Conservation (phyloP, 2,329 filamentous ascomycete species). For the Neoscytalidium dimidiatum region DNA sequence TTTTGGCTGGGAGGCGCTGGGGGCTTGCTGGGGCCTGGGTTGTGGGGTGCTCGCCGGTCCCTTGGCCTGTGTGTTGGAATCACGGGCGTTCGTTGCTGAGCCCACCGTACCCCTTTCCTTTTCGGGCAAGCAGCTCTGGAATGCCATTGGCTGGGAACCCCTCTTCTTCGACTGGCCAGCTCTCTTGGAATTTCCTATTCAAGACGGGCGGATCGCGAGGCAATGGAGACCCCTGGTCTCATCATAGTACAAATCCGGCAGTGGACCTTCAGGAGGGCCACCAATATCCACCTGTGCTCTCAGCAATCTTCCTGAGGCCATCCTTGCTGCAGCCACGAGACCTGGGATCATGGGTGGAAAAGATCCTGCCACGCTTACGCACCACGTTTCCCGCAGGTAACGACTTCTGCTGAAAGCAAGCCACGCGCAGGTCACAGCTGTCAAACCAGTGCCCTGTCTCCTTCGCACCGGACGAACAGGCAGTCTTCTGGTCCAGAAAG, state of each 20-base stretch:
- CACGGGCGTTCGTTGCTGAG: background rate
- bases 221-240: background rate
- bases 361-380: background rate
- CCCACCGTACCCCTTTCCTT: no score
- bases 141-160: background rate
- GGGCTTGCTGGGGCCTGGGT: background rate
- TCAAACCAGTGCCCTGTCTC: background rate
- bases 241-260: background rate
- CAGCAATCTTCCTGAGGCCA: background rate
- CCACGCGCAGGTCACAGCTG: background rate
- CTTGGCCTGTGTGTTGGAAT: background rate
- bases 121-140: background rate
- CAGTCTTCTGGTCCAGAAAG: background rate
- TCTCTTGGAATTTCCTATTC: background rate
- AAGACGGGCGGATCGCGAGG: background rate
- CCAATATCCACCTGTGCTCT: background rate
- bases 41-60: background rate
- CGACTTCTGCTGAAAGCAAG: background rate
- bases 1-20: background rate
- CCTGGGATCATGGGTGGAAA: conserved; percentile 6
- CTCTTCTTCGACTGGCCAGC: background rate
- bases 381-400: background rate
- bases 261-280: background rate
- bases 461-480: background rate
- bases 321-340: background rate